Base-by-base conservation (phyloP, 176 grass and related monocot species). In the Hsuehochloa calcarea region DNA sequence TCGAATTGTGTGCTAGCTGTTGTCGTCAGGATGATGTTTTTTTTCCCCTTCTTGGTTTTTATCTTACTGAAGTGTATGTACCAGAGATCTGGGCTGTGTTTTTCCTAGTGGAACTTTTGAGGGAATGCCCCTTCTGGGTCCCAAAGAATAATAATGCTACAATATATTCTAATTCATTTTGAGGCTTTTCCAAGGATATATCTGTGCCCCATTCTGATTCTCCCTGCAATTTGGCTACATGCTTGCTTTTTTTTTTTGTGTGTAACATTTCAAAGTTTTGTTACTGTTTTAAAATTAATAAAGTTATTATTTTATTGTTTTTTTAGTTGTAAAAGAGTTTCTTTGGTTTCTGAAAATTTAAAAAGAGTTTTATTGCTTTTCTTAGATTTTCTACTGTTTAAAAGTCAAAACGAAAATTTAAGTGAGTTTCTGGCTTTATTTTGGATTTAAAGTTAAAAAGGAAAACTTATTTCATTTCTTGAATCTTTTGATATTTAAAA, bases 21-120 rank as follows among this genome's bases (percentile, higher is more conserved):
- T 85, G 44, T 82, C 75, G 79, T 79, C 83, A 91, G 82, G 70
- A 89, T 86, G 55, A 70, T 78, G 67, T 84, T 52, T 88, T 60
- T 88, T 84, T 77, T 22, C 1, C 43, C 54, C 51, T 38, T 41
- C 29, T 87, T 39, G 34, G 7, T 79, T 69, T 75, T 86, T 65
- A 61, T 86, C 68, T 90, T 93, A 88, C 82, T 74, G 83, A 88
- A 92, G 58, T 84, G 76, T 91, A 90, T 94, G 92, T 89, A 92
- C 83, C 88, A 87, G 87, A 92, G 71, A 90, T 86, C 89, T 92
- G 89, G 81, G 87, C 80, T 86, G 71, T 88, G 77, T 86, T 88
- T 92, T 88, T 84, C 65, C 80, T 89, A 84, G 79, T 83, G 73
- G 72, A 92, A 90, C 80, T 86, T 95, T 90, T 83, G 80, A 80